A percentile compares a stretch with the other conserved stretches of the same genome.
Conservation (phyloP, 2,329 filamentous ascomycete species). For the Coniochaeta sp. region DNA sequence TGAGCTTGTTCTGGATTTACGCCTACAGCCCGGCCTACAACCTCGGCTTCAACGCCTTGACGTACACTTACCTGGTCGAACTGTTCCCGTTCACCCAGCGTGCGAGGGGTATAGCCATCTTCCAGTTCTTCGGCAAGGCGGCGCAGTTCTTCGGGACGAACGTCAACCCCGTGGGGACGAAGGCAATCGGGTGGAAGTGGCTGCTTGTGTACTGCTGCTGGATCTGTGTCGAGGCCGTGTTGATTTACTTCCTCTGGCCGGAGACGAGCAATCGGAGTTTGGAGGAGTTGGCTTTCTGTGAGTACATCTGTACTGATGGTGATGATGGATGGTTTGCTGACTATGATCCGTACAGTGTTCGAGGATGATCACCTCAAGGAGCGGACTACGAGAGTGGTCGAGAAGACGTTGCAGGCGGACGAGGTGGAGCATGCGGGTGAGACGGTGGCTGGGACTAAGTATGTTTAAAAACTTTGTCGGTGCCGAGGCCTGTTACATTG, state of each 20-base stretch:
- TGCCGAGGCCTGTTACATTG: too few relatives aligned
- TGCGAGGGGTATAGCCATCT: conserved; percentile 23
- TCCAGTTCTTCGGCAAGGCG: conserved; percentile 23
- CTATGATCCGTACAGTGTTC: conserved; percentile 4
- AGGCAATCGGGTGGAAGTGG: conserved; percentile 22
- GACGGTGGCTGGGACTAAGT: too few relatives aligned
- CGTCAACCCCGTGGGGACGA: conserved; percentile 23
- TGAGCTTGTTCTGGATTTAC: conserved; percentile 52
- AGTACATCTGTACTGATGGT: conserved; percentile 3
- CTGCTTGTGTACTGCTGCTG: conserved; percentile 24
- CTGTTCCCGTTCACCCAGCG: conserved; percentile 23
- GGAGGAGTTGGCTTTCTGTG: conserved; percentile 20
- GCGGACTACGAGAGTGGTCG: background rate
- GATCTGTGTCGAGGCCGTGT: conserved; percentile 19
- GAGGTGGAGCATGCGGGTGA: conserved; percentile 3
- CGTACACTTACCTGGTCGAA: conserved; percentile 40
- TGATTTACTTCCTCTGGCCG: conserved; percentile 21
- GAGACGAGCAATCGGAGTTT: conserved; percentile 19
- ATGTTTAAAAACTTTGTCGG: too few relatives aligned
- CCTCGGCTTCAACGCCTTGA: conserved; percentile 59
- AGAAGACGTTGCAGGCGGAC: conserved; percentile 7
- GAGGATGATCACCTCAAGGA: conserved; percentile 5
- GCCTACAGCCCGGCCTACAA: conserved; percentile 55
- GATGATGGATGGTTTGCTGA: background rate
- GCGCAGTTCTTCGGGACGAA: conserved; percentile 22